Evolutionary conservation across 2,329 filamentous ascomycete genomes (phyloP), one percentile per base, ranked within the genome.

Genomic region (Stemphylium vesicarium): DNA sequence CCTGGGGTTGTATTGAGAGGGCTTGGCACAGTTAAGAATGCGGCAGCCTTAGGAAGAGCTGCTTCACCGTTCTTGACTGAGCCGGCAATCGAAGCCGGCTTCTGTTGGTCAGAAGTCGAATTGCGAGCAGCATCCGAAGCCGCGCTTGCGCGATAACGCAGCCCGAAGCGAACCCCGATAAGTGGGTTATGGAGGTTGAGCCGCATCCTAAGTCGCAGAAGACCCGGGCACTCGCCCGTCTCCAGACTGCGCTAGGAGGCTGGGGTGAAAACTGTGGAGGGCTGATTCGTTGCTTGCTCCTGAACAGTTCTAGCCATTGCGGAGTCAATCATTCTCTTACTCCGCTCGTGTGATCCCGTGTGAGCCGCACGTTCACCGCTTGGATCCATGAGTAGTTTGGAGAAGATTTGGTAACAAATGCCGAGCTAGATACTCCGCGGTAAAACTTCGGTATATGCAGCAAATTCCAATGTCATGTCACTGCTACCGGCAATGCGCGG

Each of bases 31-130:
- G 12, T 26, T 36, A 33, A 40, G 22, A 18, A 24, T 36, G 22
- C 4, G 15, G 11, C 31, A 7, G 22, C 16, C 20, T 29, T 35
- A 32, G 15, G 20, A 15, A 29, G 22, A 18, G 39, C 26, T 13
- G 32, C 39, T 51, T 37, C 22, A 12, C 24, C 15, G 20, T 35
- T 12, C 43, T 37, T 36, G 40, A 16, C 22, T 18, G n/a, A 13
- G n/a, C 26, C 45, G 33, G 45, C 32, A 33, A 10, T 42, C 15
- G 42, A 43, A 18, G 18, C 32, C 53, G 53, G 53, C 53, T 43
- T 51, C 53, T 31, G 44, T 18, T 39, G 6, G 40, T 50, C 44
- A 50, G 24, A 50, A n/a, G 44, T 45, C 50, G 40, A 48, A n/a
- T 24, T 32, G 37, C 20, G 35, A 26, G 33, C 31, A 44, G 16